Evolutionary conservation across 164 flowering plant species (phyloP).

Genomic region (Sedum album): DNA sequence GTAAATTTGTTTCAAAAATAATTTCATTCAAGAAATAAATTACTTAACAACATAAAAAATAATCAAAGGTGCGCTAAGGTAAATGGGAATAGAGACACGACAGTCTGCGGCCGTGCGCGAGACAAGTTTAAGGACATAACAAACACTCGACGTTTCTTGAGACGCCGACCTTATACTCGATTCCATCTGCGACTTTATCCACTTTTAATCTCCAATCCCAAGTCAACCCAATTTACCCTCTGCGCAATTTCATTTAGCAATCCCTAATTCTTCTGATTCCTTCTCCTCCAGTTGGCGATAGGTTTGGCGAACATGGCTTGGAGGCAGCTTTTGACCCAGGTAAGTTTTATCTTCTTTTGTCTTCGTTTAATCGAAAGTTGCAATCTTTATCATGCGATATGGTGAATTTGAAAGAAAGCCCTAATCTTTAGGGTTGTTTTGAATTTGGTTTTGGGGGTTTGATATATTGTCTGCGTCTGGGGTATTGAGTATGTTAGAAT

Average conservation of each 20-base stretch:
- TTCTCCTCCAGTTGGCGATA: neutral
- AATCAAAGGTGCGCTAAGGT: too few species aligned
- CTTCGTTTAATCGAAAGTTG: too few species aligned
- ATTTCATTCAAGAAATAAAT: too few species aligned
- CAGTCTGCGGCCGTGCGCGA: neutral
- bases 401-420: neutral
- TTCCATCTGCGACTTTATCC: neutral
- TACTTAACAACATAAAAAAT: too few species aligned
- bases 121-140: neutral
- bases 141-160: neutral
- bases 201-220: neutral
- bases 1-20: too few species aligned
- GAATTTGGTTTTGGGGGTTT: neutral
- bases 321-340: conserved; percentile 8
- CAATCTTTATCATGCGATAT: neutral
- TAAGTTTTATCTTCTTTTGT: neutral
- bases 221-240: neutral
- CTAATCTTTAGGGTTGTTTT: neutral
- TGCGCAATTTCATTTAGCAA: neutral
- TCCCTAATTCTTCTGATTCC: neutral
- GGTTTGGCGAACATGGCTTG: neutral
- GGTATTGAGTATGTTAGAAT: too few species aligned
- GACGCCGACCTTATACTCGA: too few species aligned
- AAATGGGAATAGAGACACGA: neutral
- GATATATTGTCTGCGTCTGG: too few species aligned